These are phyloP conservation scores for Mrakia gelida DNA, from an alignment of 768 basidiomycete genomes.

Conservation along the genomic window DNA sequence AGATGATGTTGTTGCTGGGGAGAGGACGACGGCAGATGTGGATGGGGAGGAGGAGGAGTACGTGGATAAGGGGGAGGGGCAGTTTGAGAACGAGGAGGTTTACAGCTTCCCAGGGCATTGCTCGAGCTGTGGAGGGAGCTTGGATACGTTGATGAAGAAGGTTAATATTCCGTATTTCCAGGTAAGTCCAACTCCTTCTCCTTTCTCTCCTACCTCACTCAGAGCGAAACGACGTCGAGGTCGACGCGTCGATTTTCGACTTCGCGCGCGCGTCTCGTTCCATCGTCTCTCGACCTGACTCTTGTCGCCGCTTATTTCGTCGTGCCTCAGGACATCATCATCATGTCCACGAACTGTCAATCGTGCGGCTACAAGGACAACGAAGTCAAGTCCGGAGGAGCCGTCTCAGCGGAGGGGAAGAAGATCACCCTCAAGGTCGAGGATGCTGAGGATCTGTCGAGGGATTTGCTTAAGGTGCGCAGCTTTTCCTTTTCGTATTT, in stretches of 20 bases:
- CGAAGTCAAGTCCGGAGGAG: slow-evolving; percentile 90
- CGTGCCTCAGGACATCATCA: slow-evolving; percentile 72
- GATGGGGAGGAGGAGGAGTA: slow-evolving; percentile 32
- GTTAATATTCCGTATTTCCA: slow-evolving; percentile 97
- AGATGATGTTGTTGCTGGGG: slow-evolving; percentile 32
- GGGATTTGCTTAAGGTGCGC: slow-evolving; percentile 96
- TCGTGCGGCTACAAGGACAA: slow-evolving; percentile 94
- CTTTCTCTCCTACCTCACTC: background rate
- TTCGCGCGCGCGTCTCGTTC: background rate
- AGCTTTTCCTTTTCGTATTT: too few relatives aligned
- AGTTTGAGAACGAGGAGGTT: slow-evolving; percentile 63
- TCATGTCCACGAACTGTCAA: slow-evolving; percentile 98
- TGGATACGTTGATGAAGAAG: slow-evolving; percentile 91
- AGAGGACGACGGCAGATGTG: slow-evolving; percentile 25
- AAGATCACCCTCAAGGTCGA: slow-evolving; percentile 82
- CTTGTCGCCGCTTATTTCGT: too few relatives aligned
- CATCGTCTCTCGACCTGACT: background rate
- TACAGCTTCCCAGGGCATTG: slow-evolving; percentile 82
- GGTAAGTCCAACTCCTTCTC: slow-evolving; percentile 48
- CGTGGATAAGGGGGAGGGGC: slow-evolving; percentile 37
- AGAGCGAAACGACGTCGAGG: background rate
- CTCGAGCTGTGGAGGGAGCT: slow-evolving; percentile 75
- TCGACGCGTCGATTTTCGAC: too few relatives aligned
- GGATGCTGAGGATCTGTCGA: slow-evolving; percentile 82
- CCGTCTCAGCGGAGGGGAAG: slow-evolving; percentile 82